Evolutionary conservation across 768 basidiomycete species (phyloP).

Genomic region (Rhodosporidiobolus sp.): DNA sequence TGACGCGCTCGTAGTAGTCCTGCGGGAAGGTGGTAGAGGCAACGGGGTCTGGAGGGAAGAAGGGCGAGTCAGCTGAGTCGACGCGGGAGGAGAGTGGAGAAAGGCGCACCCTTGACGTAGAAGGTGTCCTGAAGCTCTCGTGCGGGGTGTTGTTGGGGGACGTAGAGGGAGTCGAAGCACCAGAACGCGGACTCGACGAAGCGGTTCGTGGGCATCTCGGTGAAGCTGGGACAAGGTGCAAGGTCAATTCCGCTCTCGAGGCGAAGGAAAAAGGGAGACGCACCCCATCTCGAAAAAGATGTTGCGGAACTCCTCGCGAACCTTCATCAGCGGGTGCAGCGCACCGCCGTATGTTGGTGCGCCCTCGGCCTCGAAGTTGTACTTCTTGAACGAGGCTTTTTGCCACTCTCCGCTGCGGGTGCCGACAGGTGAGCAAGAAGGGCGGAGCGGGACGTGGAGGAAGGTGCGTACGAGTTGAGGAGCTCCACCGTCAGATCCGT

Average conservation of each 20-base stretch:
- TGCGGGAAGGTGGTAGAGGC: slow-evolving; percentile 68
- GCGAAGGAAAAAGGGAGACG: slow-evolving; percentile 41
- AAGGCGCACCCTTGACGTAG: slow-evolving; percentile 76
- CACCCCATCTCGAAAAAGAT: slow-evolving; percentile 99
- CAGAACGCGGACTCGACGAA: slow-evolving; percentile 99
- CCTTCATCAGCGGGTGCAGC: slow-evolving; percentile 92
- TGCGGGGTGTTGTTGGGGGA: slow-evolving; percentile 98
- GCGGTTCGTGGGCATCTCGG: slow-evolving; percentile 94
- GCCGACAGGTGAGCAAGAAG: background rate
- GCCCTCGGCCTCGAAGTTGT: slow-evolving; percentile 97
- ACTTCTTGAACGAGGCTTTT: slow-evolving; percentile 88
- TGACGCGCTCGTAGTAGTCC: slow-evolving; percentile 81
- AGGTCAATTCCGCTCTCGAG: background rate
- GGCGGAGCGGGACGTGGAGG: background rate
- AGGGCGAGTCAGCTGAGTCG: slow-evolving; percentile 7
- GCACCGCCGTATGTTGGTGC: slow-evolving; percentile 84
- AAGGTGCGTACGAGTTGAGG: slow-evolving; percentile 70
- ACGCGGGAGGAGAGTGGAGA: background rate
- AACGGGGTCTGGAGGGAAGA: slow-evolving; percentile 65
- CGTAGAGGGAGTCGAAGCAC: slow-evolving; percentile 98
- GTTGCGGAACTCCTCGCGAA: slow-evolving; percentile 92
- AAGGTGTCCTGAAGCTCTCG: slow-evolving; percentile 98
- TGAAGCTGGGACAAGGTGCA: slow-evolving; percentile 62
- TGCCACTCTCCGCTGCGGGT: slow-evolving; percentile 91
- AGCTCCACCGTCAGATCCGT: slow-evolving; percentile 96